phyloP scores from a whole-genome alignment of 23 red algal species.

The Cyanidiococcus yangmingshanensis region DNA sequence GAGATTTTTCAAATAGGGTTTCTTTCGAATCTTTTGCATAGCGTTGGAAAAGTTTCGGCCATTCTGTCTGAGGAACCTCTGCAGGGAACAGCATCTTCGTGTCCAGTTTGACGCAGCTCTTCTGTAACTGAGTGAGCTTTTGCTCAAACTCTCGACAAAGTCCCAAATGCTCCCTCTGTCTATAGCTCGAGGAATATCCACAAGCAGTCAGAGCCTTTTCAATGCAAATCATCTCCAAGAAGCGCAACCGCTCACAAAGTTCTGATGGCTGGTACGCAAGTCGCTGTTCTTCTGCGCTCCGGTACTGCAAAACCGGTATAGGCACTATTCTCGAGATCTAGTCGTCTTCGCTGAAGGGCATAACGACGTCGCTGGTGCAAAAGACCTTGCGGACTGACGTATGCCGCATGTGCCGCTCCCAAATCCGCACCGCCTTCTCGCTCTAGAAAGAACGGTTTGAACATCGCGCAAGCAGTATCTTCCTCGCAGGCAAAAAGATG shows the following conservation, averaged over 20 bases:
- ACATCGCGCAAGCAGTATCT: background rate
- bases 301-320: background rate
- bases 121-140: background rate
- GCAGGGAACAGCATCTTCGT: slow-evolving; percentile 6
- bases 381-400: background rate
- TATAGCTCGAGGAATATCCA: background rate
- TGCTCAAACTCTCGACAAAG: background rate
- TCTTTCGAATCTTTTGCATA: background rate
- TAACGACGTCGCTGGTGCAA: background rate
- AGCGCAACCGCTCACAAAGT: background rate
- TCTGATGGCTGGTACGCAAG: background rate
- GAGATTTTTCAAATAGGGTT: background rate
- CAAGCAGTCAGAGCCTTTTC: slow-evolving; percentile 10
- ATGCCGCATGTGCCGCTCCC: background rate
- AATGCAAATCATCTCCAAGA: slow-evolving; percentile 4
- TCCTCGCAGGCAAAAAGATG: background rate
- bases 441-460: slow-evolving; percentile 3
- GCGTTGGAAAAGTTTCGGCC: background rate
- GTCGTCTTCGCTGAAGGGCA: background rate
- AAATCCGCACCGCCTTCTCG: background rate
- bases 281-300: background rate
- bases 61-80: background rate
- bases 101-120: background rate
- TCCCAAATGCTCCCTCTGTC: background rate
- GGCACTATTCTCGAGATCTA: background rate